These are phyloP conservation scores for Plasmodium fragile DNA, from an alignment of 169 alveolate species.

Conservation along the genomic window DNA sequence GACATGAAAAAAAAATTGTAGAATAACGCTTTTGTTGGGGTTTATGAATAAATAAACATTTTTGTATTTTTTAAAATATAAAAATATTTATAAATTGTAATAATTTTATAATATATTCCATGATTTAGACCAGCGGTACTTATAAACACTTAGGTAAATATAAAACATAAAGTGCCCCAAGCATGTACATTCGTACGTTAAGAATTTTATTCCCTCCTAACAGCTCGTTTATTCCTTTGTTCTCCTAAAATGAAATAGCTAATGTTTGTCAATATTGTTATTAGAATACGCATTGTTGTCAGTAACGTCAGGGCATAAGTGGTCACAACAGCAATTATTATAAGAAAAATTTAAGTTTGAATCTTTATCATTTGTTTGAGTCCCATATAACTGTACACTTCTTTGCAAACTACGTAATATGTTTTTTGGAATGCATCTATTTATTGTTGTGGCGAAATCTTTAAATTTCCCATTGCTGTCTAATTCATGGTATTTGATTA, in stretches of 20 bases:
- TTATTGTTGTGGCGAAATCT: conserved; percentile 71
- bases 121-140: background rate
- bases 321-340: conserved; percentile 14
- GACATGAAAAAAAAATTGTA: conserved; percentile 24
- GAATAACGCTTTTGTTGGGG: background rate
- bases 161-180: background rate
- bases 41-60: conserved; percentile 8
- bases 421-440: conserved; percentile 55
- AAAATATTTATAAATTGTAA: conserved; percentile 12
- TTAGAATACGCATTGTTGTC: conserved; percentile 5
- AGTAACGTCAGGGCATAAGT: background rate
- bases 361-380: conserved; percentile 10
- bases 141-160: background rate
- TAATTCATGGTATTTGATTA: conserved; percentile 55
- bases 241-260: background rate
- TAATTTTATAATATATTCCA: background rate
- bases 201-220: background rate
- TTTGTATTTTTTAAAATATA: conserved; percentile 11
- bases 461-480: conserved; percentile 72
- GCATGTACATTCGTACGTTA: background rate
- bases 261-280: conserved; percentile 3
- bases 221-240: background rate
- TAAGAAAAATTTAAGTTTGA: conserved; percentile 35
- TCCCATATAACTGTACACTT: background rate
- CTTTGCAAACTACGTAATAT: conserved; percentile 31